phyloP scores from a whole-genome alignment of 208 protist genomes.

The Trypanosoma boissoni region DNA sequence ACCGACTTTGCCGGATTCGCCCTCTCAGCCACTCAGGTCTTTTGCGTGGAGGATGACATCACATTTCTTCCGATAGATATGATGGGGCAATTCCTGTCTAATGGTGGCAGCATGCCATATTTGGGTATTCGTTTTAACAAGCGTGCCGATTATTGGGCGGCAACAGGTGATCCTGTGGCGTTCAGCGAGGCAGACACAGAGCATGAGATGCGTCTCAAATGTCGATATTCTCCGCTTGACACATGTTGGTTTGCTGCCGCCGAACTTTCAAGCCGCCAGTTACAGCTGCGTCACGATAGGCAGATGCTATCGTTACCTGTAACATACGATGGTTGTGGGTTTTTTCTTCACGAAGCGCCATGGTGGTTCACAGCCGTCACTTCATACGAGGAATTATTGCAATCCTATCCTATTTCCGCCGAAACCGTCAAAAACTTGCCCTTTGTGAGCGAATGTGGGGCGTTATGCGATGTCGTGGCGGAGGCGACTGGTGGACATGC shows the following conservation, averaged over 20 bases:
- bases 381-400: conserved; percentile 9
- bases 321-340: conserved; percentile 15
- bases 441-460: neutral
- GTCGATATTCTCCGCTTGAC: neutral
- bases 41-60: too few relatives aligned
- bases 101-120: too few relatives aligned
- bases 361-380: conserved; percentile 7
- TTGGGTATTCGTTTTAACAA: too few relatives aligned
- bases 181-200: neutral
- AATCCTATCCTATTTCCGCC: neutral
- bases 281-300: conserved; percentile 7
- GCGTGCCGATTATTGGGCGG: too few relatives aligned
- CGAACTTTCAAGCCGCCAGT: neutral
- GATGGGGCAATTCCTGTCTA: too few relatives aligned
- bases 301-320: conserved; percentile 5
- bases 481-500: neutral
- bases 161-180: neutral
- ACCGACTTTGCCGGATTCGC: too few relatives aligned
- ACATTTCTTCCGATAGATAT: too few relatives aligned
- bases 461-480: neutral
- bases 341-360: conserved; percentile 21
- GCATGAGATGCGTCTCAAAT: neutral
- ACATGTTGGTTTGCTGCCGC: conserved; percentile 18
- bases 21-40: too few relatives aligned
- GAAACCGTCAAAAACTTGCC: neutral